Conservation (phyloP, 192 early-diverging fungal species). For the Globomyces pollinis-pini region DNA sequence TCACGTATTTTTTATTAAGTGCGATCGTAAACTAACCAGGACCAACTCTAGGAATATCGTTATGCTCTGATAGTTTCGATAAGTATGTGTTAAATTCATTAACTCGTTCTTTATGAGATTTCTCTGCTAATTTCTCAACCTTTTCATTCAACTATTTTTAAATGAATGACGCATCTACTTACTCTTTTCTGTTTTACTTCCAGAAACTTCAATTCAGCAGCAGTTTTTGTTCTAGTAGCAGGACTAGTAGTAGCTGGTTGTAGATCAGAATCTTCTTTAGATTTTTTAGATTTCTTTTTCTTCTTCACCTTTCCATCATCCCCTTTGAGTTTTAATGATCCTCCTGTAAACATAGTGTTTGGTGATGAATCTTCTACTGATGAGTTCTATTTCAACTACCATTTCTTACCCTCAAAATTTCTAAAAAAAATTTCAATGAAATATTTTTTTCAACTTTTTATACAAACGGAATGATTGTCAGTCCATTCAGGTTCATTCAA, state of each 20-base stretch:
- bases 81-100: slow-evolving; percentile 53
- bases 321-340: slow-evolving; percentile 5
- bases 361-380: too few relatives aligned
- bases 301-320: slow-evolving; percentile 2
- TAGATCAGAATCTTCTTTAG: neutral
- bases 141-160: slow-evolving; percentile 24
- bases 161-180: slow-evolving; percentile 3
- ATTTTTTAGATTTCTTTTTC: neutral
- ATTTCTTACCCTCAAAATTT: too few relatives aligned
- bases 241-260: neutral
- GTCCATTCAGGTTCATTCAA: too few relatives aligned
- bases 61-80: slow-evolving; percentile 53
- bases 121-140: slow-evolving; percentile 29
- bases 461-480: too few relatives aligned
- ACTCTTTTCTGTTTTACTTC: too few relatives aligned
- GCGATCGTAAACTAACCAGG: neutral
- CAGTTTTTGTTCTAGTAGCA: slow-evolving; percentile 9
- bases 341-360: slow-evolving; percentile 3
- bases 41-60: slow-evolving; percentile 38
- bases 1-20: neutral
- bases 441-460: too few relatives aligned
- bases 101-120: slow-evolving; percentile 35
- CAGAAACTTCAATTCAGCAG: slow-evolving; percentile 5
- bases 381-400: too few relatives aligned
- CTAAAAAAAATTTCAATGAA: too few relatives aligned